Base-by-base conservation (phyloP, 306 rosid species). In the Rubus idaeus region DNA sequence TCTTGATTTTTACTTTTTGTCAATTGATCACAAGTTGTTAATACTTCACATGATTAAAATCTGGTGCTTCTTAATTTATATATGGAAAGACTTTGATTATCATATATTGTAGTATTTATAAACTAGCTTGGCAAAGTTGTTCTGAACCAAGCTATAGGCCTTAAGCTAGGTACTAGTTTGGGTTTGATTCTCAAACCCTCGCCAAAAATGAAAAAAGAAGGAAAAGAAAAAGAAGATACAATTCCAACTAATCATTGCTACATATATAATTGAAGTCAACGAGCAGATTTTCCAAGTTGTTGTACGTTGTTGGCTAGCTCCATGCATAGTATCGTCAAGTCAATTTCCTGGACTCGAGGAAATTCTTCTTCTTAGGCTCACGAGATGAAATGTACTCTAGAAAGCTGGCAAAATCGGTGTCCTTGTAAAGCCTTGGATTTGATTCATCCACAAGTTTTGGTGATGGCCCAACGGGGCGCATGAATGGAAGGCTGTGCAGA, bases 341-440 rank as follows among this genome's bases (percentile, higher is more conserved):
- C 74, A 93, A 70, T 85, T 86, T 90, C 84, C 94, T 86, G 39
- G 98, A 85, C 52, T 91, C 89, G 0, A 94, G 84, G 80, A 94
- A 94, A 64, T 81, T 86, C 84, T 94, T 91, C 71, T 84, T 9
- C 81, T 88, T 84, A 49, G 87, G 83, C 81, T 94, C 97, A 21
- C 45, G 72, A 13, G 90, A 82, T 5, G 93, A 56, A 62, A 88
- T 57, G 82, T 89, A 91, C 11, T 87, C 82, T 21, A 94, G 82
- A 71, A 94, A 94, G 52, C 66, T 73, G 3, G 78, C 71, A 67
- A 90, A 94, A 75, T 89, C 79, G 0, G 98, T 91, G 88, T 91
- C 98, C 20, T 57, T 82, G 70, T 90, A 94, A 6, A 76, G 87
- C 83, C 78, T 89, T 75, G 93, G 97, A 80, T 90, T 94, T 3